phyloP scores from a whole-genome alignment of 208 protist species.

The Trypanosoma caninum region DNA sequence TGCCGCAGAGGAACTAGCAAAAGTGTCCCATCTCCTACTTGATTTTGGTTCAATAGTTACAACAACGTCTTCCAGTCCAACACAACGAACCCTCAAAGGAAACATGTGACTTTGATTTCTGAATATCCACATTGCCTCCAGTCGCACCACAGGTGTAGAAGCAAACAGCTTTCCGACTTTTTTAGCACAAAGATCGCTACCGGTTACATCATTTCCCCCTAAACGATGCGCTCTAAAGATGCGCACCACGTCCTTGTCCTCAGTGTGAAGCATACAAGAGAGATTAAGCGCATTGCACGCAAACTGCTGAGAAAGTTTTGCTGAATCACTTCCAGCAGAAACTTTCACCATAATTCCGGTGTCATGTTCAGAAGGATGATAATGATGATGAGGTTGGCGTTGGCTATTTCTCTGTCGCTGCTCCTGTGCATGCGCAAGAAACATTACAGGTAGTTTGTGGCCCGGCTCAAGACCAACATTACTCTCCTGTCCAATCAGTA shows the following conservation, averaged over 20 bases:
- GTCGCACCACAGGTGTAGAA: constrained; percentile 4
- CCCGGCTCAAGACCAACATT: constrained; percentile 6
- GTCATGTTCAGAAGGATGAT: neutral
- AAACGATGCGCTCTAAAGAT: constrained; percentile 21
- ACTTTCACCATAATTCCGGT: neutral
- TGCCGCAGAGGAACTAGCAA: neutral
- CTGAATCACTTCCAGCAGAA: constrained; percentile 1
- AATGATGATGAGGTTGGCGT: no score
- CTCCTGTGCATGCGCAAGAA: no score
- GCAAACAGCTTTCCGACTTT: constrained; percentile 4
- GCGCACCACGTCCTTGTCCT: constrained; percentile 16
- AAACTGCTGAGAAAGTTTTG: constrained; percentile 26
- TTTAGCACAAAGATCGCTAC: no score
- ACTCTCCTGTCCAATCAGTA: constrained; percentile 8
- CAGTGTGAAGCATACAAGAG: constrained; percentile 27
- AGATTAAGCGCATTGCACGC: constrained; percentile 21
- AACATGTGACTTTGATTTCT: constrained; percentile 12
- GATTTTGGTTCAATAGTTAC: constrained; percentile 6
- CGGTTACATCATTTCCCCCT: no score
- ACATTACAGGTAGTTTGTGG: neutral
- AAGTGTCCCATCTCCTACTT: constrained; percentile 6
- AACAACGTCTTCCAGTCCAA: neutral
- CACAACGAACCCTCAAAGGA: constrained; percentile 13
- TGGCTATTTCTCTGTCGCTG: no score
- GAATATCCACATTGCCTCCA: constrained; percentile 19